Evolutionary conservation across 148 eudicot species (phyloP).

Genomic region (Vaccinium vitisidaea): DNA sequence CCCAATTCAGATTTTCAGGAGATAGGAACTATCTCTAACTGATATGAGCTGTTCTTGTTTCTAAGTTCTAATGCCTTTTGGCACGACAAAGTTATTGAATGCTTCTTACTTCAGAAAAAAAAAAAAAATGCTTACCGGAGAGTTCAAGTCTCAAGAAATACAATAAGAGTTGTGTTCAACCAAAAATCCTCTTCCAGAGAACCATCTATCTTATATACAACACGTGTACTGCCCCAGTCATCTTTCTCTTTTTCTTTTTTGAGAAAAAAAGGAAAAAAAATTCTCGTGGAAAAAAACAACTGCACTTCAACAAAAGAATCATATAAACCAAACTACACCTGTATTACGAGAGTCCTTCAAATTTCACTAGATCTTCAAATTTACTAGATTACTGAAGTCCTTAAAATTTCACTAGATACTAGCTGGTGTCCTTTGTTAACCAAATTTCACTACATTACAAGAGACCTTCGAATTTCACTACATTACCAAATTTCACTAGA

Average conservation of each 20-base stretch:
- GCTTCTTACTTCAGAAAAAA: neutral
- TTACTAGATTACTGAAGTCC: too few relatives aligned
- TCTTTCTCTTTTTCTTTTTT: too few relatives aligned
- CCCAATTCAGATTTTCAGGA: neutral
- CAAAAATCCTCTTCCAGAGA: neutral
- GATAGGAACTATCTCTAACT: neutral
- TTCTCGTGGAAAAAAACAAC: too few relatives aligned
- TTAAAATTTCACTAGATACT: too few relatives aligned
- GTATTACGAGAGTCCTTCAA: too few relatives aligned
- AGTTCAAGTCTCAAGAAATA: neutral
- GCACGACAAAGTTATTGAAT: neutral
- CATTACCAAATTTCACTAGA: too few relatives aligned
- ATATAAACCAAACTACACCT: neutral
- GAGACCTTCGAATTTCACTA: too few relatives aligned
- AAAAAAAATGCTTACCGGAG: neutral
- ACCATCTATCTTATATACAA: neutral
- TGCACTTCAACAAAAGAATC: neutral
- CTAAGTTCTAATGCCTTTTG: neutral
- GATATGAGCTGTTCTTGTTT: neutral
- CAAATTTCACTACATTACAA: too few relatives aligned
- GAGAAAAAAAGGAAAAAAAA: too few relatives aligned
- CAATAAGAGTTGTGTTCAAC: neutral
- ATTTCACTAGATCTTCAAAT: too few relatives aligned
- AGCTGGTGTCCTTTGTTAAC: too few relatives aligned
- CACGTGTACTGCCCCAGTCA: too few relatives aligned